These are phyloP conservation scores for Detonula confervacea DNA, from an alignment of 352 stramenopile species.

Conservation along the genomic window DNA sequence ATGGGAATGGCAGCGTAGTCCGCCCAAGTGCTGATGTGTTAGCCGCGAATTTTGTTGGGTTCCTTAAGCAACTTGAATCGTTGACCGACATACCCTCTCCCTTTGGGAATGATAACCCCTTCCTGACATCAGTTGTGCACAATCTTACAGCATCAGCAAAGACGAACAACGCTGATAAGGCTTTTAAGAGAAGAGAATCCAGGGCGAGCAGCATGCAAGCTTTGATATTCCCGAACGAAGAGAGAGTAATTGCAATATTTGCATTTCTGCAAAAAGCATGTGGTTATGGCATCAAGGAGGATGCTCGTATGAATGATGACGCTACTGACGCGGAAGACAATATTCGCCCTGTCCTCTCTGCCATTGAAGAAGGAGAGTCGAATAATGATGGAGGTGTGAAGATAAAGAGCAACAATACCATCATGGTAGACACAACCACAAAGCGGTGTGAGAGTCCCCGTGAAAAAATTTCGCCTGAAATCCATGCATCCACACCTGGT, in stretches of 20 bases:
- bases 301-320: background rate
- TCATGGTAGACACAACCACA: too few relatives aligned
- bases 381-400: background rate
- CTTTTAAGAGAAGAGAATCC: slow-evolving; percentile 20
- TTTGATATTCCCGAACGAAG: slow-evolving; percentile 63
- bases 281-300: background rate
- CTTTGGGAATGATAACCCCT: slow-evolving; percentile 67
- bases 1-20: background rate
- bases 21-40: slow-evolving; percentile 42
- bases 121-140: slow-evolving; percentile 52
- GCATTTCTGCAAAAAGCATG: slow-evolving; percentile 49
- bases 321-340: background rate
- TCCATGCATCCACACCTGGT: too few relatives aligned
- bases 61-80: slow-evolving; percentile 59
- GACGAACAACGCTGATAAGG: background rate
- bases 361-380: slow-evolving; percentile 26
- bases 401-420: slow-evolving; percentile 2
- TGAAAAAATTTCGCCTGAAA: too few relatives aligned
- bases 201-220: slow-evolving; percentile 52
- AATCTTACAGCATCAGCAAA: slow-evolving; percentile 50
- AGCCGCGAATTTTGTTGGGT: slow-evolving; percentile 77
- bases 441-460: too few relatives aligned
- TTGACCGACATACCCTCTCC: slow-evolving; percentile 56
- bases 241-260: slow-evolving; percentile 49
- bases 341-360: slow-evolving; percentile 3